phyloP scores from a whole-genome alignment of 768 basidiomycete genomes.

The Lactifluus volemus region DNA sequence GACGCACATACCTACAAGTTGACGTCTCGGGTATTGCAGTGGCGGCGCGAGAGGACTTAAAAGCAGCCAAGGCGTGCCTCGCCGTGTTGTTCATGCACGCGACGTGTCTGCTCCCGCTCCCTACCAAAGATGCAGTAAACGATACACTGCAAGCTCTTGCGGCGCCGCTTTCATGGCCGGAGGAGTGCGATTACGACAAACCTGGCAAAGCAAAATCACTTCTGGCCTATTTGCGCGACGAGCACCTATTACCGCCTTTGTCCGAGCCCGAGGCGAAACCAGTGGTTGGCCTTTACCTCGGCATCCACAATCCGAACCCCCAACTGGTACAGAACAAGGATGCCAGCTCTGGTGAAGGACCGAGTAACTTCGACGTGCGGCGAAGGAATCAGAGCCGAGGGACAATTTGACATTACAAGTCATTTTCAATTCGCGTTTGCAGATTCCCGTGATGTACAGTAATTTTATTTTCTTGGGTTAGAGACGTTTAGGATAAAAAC shows the following conservation, averaged over 20 bases:
- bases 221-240: not conserved
- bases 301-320: not conserved
- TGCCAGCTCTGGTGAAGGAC: not conserved
- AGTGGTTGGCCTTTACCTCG: not conserved
- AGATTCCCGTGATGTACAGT: too few relatives aligned
- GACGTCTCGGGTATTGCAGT: not conserved
- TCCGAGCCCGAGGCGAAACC: not conserved
- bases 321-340: not conserved
- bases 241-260: not conserved
- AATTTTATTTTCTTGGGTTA: too few relatives aligned
- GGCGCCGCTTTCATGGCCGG: not conserved
- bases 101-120: slow-evolving; percentile 8
- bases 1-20: not conserved
- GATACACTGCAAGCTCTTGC: slow-evolving; percentile 2
- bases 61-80: slow-evolving; percentile 3
- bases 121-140: not conserved
- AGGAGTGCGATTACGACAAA: not conserved
- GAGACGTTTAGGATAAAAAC: too few relatives aligned
- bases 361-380: not conserved
- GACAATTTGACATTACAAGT: too few relatives aligned
- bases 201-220: not conserved
- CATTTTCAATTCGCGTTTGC: too few relatives aligned
- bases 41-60: slow-evolving; percentile 1
- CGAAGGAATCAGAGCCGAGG: not conserved
- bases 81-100: slow-evolving; percentile 11